Evolutionary conservation across 1,284 basidiomycete genomes (phyloP).

Genomic region (Termitomyces sp.): DNA sequence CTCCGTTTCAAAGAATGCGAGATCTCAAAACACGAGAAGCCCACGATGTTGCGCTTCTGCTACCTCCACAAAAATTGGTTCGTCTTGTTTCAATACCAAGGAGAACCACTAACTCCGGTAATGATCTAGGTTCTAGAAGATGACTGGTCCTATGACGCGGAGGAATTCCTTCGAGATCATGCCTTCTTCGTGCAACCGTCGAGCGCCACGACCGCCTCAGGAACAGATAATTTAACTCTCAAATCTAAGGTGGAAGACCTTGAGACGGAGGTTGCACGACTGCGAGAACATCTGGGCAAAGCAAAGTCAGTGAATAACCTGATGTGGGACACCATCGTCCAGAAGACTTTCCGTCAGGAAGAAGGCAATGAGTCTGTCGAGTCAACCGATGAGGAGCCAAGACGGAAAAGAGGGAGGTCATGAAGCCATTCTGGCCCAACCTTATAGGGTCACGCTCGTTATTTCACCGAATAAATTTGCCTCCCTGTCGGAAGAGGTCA

Average conservation of each 20-base stretch:
- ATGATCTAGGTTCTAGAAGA: slow-evolving; percentile 25
- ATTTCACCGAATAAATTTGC: not conserved
- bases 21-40: slow-evolving; percentile 60
- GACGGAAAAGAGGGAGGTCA: slow-evolving; percentile 34
- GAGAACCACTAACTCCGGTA: not conserved
- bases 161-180: slow-evolving; percentile 59
- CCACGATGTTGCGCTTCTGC: slow-evolving; percentile 61
- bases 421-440: slow-evolving; percentile 4
- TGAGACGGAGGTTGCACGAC: slow-evolving; percentile 60
- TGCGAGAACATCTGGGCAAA: slow-evolving; percentile 67
- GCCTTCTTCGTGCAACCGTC: slow-evolving; percentile 51
- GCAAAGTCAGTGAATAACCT: slow-evolving; percentile 83
- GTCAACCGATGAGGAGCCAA: slow-evolving; percentile 26
- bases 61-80: slow-evolving; percentile 45
- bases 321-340: slow-evolving; percentile 84
- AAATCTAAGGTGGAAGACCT: slow-evolving; percentile 62
- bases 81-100: slow-evolving; percentile 15
- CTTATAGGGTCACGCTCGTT: not conserved
- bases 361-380: slow-evolving; percentile 24
- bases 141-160: slow-evolving; percentile 37
- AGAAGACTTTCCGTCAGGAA: slow-evolving; percentile 45
- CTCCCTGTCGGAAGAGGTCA: too few relatives aligned
- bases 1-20: slow-evolving; percentile 66
- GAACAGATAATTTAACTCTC: slow-evolving; percentile 34
- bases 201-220: slow-evolving; percentile 18